Evolutionary conservation across 805 yeast species (phyloP), one percentile per base, ranked within the genome.

Genomic region (Schwanniomyces vanrijiae): DNA sequence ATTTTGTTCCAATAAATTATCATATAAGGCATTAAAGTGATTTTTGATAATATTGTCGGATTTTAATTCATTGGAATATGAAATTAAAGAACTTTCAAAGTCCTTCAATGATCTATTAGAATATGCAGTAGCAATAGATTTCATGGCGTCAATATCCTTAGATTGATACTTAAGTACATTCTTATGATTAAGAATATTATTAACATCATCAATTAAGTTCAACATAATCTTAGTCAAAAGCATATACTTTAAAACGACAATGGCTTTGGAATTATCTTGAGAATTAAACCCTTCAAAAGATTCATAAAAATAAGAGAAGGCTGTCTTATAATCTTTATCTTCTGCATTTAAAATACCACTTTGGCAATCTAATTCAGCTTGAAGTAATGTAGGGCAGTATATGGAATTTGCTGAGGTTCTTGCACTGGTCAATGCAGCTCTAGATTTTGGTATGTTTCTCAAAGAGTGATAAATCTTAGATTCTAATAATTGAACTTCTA

Each of bases 341-440:
- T 94, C 97, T 33, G 97, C 96, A 71, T 92, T 95, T 52, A 94
- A 78, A 46, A 92, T 84, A 56, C 99, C 99, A 63, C 95, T 85
- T 85, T 92, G 90, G 70, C 89, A 81, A 65, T 94, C 99, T 46
- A 94, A 78, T 62, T 90, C 96, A 1, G 98, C 98, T 69, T 94
- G 96, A 57, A 86, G 78, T 43, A 84, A 74, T n/a, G 97, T 88
- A 8, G 98, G 96, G 59, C 96, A 88, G 72, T 91, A 95, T 44
- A 94, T 89, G 19, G 97, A 81, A 66, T 94, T 95, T n/a, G 99
- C 99, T 2, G 96, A 86, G 0, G 99, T 94, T 67, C 98, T 82
- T 1, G 99, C 97, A 40, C 96, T 84, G 2, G 98, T 90, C 58
- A 94, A 76, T 2, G 97, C 84, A 6, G 98, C 97, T 59, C 88